phyloP scores from a whole-genome alignment of 345 rosid species.

The Boechera divaricarpa region DNA sequence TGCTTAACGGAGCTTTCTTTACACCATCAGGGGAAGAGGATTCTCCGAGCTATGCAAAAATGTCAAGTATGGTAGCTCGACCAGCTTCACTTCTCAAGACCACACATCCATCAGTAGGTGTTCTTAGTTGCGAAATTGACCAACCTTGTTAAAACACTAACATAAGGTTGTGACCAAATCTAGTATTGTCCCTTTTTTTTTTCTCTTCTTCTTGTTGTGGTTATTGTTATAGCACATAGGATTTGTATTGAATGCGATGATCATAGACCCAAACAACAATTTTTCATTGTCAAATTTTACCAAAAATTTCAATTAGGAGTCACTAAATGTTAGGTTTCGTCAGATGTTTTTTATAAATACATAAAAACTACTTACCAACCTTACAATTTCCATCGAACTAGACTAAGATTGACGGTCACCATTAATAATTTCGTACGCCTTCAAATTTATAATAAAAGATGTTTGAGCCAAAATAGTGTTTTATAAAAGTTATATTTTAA shows the following conservation, averaged over 20 bases:
- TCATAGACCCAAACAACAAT: constrained; percentile 13
- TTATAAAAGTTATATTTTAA: too few species aligned
- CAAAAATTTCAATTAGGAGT: too few species aligned
- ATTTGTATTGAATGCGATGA: constrained; percentile 4
- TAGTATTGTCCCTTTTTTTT: not conserved
- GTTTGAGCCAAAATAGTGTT: too few species aligned
- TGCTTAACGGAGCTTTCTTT: constrained; percentile 72
- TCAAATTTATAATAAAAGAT: too few species aligned
- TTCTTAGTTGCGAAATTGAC: constrained; percentile 54
- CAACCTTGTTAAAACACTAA: constrained; percentile 51
- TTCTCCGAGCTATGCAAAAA: constrained; percentile 55
- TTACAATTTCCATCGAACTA: too few species aligned
- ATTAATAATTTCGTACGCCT: too few species aligned
- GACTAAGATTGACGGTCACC: too few species aligned
- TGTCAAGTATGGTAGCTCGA: constrained; percentile 72
- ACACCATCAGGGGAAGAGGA: constrained; percentile 60
- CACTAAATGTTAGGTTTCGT: too few species aligned
- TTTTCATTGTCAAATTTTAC: not conserved
- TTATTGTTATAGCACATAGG: constrained; percentile 12
- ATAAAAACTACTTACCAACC: too few species aligned
- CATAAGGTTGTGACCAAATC: constrained; percentile 19
- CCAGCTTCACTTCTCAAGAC: constrained; percentile 56
- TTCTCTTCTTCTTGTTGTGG: not conserved
- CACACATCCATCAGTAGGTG: constrained; percentile 53
- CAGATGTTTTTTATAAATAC: too few species aligned